These are phyloP conservation scores for Cystobasidium onofrii DNA, from an alignment of 768 basidiomycete genomes.

Conservation along the genomic window DNA sequence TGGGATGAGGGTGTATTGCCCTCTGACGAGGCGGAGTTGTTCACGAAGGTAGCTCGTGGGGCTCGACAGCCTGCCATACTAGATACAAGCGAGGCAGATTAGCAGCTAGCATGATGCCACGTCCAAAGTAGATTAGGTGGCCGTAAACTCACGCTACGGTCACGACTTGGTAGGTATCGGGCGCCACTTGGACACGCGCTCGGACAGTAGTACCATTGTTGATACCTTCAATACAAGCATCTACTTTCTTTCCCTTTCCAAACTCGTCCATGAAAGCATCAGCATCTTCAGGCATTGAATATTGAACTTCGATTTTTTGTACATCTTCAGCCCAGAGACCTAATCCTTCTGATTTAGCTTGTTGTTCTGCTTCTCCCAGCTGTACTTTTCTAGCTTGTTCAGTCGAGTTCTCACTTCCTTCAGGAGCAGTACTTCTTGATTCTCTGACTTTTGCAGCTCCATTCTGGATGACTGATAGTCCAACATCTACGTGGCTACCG, in stretches of 20 bases:
- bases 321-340: constrained; percentile 64
- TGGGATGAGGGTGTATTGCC: constrained; percentile 44
- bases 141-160: constrained; percentile 56
- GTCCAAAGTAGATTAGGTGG: too few species aligned
- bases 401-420: constrained; percentile 51
- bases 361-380: constrained; percentile 64
- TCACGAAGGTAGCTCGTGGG: constrained; percentile 53
- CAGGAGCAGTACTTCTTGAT: constrained; percentile 42
- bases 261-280: constrained; percentile 79
- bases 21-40: constrained; percentile 45
- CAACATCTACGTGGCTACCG: constrained; percentile 63
- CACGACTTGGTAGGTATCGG: constrained; percentile 79
- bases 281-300: constrained; percentile 63
- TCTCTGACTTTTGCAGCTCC: constrained; percentile 97
- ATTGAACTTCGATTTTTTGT: constrained; percentile 4
- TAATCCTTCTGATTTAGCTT: constrained; percentile 64
- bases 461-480: constrained; percentile 65
- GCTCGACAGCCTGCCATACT: constrained; percentile 73
- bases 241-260: constrained; percentile 73
- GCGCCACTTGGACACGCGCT: constrained; percentile 75
- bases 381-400: constrained; percentile 71
- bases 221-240: constrained; percentile 88
- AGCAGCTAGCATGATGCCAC: too few species aligned
- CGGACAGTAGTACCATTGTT: constrained; percentile 86
- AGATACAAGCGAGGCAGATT: constrained; percentile 29